A percentile compares a stretch with the other conserved stretches of the same genome.
Evolutionary conservation across 495 filamentous ascomycete genomes (phyloP).

Genomic region (Neurospora tetrasperma): DNA sequence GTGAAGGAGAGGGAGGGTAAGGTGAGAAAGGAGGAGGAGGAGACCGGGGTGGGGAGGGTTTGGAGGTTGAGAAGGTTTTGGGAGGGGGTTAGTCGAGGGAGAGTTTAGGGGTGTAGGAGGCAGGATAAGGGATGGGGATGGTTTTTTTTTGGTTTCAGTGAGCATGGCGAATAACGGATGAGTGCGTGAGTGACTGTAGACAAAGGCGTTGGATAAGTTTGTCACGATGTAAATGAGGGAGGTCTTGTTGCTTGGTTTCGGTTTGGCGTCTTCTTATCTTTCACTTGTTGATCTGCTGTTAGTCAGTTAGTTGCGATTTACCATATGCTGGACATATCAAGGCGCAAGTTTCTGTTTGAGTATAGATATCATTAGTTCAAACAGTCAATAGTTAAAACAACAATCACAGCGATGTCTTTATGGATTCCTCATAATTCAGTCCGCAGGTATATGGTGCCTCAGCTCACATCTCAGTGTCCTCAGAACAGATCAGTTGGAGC

Average conservation of each 20-base stretch:
- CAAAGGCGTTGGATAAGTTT: neutral
- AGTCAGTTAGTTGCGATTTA: neutral
- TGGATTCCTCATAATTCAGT: neutral
- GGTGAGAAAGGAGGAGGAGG: constrained; percentile 31
- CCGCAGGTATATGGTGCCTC: neutral
- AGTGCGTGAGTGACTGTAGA: neutral
- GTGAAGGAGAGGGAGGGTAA: constrained; percentile 30
- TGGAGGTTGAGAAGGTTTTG: constrained; percentile 42
- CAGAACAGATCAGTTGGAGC: neutral
- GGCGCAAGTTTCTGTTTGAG: neutral
- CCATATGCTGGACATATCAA: neutral
- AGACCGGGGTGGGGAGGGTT: constrained; percentile 35
- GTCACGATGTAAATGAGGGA: neutral
- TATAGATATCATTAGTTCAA: neutral
- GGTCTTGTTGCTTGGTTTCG: neutral
- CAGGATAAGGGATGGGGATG: neutral
- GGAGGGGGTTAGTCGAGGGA: constrained; percentile 30
- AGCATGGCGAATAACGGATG: neutral
- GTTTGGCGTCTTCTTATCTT: neutral
- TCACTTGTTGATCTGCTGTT: neutral
- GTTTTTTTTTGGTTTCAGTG: neutral
- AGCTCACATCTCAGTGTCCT: neutral
- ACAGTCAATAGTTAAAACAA: neutral
- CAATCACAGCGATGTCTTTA: neutral
- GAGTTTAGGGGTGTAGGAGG: neutral